Evolutionary conservation across 345 rosid species (phyloP).

Genomic region (Eucalyptus curtisii): DNA sequence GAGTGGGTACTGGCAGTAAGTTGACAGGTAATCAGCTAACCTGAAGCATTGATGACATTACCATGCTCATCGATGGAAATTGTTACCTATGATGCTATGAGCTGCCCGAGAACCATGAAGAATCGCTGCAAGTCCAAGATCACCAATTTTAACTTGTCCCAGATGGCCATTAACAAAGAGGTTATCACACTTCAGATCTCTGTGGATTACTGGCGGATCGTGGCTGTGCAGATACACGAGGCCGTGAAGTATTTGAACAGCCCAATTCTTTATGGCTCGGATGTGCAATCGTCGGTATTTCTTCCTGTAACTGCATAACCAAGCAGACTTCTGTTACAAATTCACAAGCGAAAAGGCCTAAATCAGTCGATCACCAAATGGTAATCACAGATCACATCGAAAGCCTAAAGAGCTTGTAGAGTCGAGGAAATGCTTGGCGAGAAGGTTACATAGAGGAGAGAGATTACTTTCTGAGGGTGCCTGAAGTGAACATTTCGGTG

Average conservation of each 20-base stretch:
- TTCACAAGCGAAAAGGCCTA: not conserved
- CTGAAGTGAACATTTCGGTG: slow-evolving; percentile 88
- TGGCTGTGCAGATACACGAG: slow-evolving; percentile 60
- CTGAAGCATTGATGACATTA: not conserved
- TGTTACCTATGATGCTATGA: slow-evolving; percentile 72
- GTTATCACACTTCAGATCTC: slow-evolving; percentile 92
- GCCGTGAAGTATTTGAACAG: slow-evolving; percentile 69
- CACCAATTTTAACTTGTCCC: slow-evolving; percentile 88
- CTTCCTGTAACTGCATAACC: slow-evolving; percentile 48
- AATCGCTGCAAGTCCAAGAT: slow-evolving; percentile 79
- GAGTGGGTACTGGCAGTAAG: not conserved
- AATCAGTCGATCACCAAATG: not conserved
- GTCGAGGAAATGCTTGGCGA: not conserved
- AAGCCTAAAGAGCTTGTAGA: not conserved
- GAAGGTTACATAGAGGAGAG: not conserved
- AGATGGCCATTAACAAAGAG: slow-evolving; percentile 90
- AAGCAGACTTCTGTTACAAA: not conserved
- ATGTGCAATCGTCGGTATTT: slow-evolving; percentile 54
- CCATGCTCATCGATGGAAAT: not conserved
- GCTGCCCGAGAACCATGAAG: slow-evolving; percentile 64
- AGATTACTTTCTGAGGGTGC: slow-evolving; percentile 71
- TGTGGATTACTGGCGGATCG: slow-evolving; percentile 84
- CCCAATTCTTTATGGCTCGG: slow-evolving; percentile 76
- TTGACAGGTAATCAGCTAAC: not conserved
- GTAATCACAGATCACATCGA: not conserved